Evolutionary conservation across 805 yeast genomes (phyloP), one percentile per base, ranked within the genome.

Genomic region (Candida sithepensis): DNA sequence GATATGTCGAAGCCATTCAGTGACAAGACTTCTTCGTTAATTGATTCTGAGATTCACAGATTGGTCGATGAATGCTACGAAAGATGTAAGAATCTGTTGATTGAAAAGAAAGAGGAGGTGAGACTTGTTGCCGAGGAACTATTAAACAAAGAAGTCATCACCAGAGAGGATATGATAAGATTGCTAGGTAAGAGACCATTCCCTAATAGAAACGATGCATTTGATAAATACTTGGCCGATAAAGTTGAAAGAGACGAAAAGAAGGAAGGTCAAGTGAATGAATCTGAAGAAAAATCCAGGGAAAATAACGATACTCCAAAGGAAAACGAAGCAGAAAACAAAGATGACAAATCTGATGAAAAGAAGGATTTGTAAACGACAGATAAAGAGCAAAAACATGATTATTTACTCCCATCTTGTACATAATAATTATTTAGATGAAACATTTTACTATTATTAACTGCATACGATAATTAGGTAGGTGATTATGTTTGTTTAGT

Each of bases 201-300:
- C 73, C 79, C 82, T 14, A 88, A 85, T 61, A 76, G 81, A 63
- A 86, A 86, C 59, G 95, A 86, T 61, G 96, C 96, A 1, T 90
- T 91, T 67, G 96, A 89, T 66, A 88, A 88, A 64, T 91, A 91
- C 60, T 70, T 91, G 51, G 87, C 57, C n/a, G 52, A 50, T 5
- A 59, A 56, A 36, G 52, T 51, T 26, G 52, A 50, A 32, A 49
- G 51, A 28, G 43, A 24, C 9, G 28, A 13, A 14, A 39, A 39
- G 20, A 23, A 39, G 10, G 19, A 39, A 37, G 40, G n/a, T 24
- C 9, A 24, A 24, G 10, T 10, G 6, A 24, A 24, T 7, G 28
- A 24, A 10, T 24, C 28, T 24, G 28, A 24, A 24, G 28, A 10
- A 7, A 24, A 39, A 12, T 26, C 13, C 22, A 13, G 23, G 19